phyloP scores from a whole-genome alignment of 805 yeast species.

The Ogataea trehaloabstinens region DNA sequence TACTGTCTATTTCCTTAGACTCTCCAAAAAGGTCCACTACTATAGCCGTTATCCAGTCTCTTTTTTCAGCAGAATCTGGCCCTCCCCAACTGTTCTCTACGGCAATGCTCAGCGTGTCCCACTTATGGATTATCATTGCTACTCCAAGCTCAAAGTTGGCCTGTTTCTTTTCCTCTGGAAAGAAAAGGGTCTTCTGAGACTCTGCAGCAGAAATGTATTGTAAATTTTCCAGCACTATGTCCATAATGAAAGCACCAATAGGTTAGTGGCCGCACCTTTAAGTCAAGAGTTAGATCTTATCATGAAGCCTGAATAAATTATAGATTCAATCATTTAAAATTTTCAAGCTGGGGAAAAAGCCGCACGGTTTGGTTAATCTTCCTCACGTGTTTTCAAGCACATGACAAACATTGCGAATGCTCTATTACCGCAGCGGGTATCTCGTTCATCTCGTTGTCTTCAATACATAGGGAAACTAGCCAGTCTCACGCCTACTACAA shows the following conservation, averaged over 20 bases:
- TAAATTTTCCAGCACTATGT: slow-evolving; percentile 30
- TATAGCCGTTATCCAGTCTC: slow-evolving; percentile 91
- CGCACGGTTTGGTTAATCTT: no score
- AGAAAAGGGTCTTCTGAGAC: slow-evolving; percentile 20
- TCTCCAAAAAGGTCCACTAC: slow-evolving; percentile 72
- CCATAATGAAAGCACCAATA: slow-evolving; percentile 18
- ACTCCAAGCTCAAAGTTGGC: slow-evolving; percentile 91
- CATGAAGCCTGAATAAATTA: not conserved
- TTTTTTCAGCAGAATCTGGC: slow-evolving; percentile 79
- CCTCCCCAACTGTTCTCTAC: slow-evolving; percentile 97
- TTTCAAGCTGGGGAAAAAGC: not conserved
- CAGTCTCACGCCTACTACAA: no score
- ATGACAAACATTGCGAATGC: no score
- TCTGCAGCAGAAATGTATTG: slow-evolving; percentile 32
- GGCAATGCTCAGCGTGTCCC: slow-evolving; percentile 88
- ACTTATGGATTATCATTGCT: slow-evolving; percentile 82
- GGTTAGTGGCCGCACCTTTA: no score
- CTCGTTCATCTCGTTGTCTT: no score
- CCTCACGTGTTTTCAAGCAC: no score
- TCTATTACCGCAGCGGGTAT: no score
- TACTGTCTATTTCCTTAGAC: slow-evolving; percentile 67
- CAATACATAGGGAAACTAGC: no score
- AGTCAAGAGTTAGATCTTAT: not conserved
- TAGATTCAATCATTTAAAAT: no score
- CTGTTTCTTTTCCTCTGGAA: slow-evolving; percentile 61